Conservation (phyloP, 495 filamentous ascomycete genomes). For the Penicillium simplicissimum region DNA sequence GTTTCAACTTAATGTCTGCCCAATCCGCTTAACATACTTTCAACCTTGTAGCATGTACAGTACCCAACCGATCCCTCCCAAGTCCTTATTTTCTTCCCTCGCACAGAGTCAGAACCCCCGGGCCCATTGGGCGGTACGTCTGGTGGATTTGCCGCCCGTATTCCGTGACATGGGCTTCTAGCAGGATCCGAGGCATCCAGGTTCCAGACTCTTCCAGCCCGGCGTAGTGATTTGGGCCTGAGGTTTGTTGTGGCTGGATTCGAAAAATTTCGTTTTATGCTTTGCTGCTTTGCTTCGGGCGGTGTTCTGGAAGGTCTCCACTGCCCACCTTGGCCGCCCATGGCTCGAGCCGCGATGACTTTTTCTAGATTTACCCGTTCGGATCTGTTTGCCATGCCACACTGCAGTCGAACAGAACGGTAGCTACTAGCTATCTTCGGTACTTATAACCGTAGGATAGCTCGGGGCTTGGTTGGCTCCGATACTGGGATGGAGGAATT, state of each 20-base stretch:
- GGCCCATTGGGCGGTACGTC: background rate
- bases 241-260: background rate
- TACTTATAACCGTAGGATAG: too few relatives aligned
- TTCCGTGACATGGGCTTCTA: background rate
- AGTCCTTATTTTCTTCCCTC: background rate
- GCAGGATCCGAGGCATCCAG: slow-evolving; percentile 4
- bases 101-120: too few relatives aligned
- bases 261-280: background rate
- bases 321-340: slow-evolving; percentile 1
- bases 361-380: slow-evolving; percentile 20
- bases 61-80: slow-evolving; percentile 1
- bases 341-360: slow-evolving; percentile 1
- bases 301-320: slow-evolving; percentile 24
- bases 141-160: slow-evolving; percentile 6
- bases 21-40: background rate
- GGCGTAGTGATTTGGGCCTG: background rate
- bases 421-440: too few relatives aligned
- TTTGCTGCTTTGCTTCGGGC: slow-evolving; percentile 6
- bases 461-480: background rate
- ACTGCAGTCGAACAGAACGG: too few relatives aligned
- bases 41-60: background rate
- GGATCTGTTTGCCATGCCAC: slow-evolving; percentile 16
- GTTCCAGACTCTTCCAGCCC: slow-evolving; percentile 6
- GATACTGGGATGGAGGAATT: background rate
- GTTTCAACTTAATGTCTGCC: slow-evolving; percentile 7